A percentile compares a stretch with the other conserved stretches of the same genome.
Evolutionary conservation across 2,329 filamentous ascomycete species (phyloP).

Genomic region (Fusarium graminum): DNA sequence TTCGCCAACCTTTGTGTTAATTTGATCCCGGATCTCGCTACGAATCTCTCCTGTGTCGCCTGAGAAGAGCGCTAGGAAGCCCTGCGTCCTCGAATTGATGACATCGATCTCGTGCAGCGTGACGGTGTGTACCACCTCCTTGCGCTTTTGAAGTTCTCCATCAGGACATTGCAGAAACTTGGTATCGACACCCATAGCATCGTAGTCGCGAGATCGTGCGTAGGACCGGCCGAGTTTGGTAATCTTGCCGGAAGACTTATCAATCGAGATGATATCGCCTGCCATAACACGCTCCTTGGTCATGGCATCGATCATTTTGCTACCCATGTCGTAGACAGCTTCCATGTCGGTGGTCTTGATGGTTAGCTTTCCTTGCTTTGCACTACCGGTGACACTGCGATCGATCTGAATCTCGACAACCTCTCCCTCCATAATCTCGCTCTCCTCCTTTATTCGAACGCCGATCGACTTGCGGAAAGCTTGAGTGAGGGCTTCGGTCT

Average conservation of each 20-base stretch:
- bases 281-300: constrained; percentile 99
- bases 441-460: constrained; percentile 98
- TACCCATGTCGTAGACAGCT: constrained; percentile 99
- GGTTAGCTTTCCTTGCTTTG: constrained; percentile 98
- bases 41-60: constrained; percentile 98
- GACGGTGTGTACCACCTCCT: constrained; percentile 97
- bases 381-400: constrained; percentile 92
- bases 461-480: constrained; percentile 99
- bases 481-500: constrained; percentile 97
- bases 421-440: constrained; percentile 98
- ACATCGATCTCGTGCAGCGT: constrained; percentile 98
- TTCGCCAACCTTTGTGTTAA: constrained; percentile 98
- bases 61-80: constrained; percentile 96
- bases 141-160: constrained; percentile 95
- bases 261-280: constrained; percentile 97
- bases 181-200: constrained; percentile 98
- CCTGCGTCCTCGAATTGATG: constrained; percentile 99
- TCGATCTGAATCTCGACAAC: constrained; percentile 99
- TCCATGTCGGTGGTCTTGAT: constrained; percentile 99
- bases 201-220: constrained; percentile 95
- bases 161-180: constrained; percentile 99
- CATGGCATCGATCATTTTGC: constrained; percentile 99
- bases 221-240: constrained; percentile 96
- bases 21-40: constrained; percentile 97
- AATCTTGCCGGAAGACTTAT: constrained; percentile 98